These are phyloP conservation scores for Fusarium marasasianum DNA, from an alignment of 2,329 filamentous ascomycete genomes.

Conservation along the genomic window DNA sequence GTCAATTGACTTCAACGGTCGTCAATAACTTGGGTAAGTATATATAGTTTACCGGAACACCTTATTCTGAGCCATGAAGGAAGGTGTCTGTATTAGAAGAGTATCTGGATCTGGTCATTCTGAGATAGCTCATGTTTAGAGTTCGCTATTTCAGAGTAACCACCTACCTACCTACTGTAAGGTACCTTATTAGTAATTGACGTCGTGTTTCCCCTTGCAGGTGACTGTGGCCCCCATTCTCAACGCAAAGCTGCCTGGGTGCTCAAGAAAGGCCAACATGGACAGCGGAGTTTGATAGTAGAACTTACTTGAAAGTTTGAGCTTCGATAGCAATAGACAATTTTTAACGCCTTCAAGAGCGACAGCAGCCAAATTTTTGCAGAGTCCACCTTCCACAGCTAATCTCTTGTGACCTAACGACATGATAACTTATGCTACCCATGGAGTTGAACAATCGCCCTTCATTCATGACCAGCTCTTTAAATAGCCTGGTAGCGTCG, in stretches of 20 bases:
- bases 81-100: background rate
- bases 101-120: background rate
- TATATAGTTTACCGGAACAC: background rate
- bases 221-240: constrained; percentile 12
- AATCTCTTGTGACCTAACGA: background rate
- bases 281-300: background rate
- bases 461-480: background rate
- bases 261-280: background rate
- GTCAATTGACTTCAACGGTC: background rate
- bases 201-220: constrained; percentile 22
- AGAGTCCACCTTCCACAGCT: background rate
- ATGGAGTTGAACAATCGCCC: constrained; percentile 1
- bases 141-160: background rate
- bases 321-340: background rate
- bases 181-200: background rate
- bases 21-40: background rate
- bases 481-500: constrained; percentile 33
- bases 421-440: background rate
- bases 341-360: background rate
- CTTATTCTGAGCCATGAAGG: background rate
- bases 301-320: background rate
- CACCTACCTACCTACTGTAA: background rate
- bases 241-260: background rate
- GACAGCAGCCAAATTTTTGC: background rate
- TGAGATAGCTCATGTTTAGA: constrained; percentile 6